Evolutionary conservation across 2,329 filamentous ascomycete species (phyloP), one percentile per base, ranked within the genome.

Genomic region (Cordyceps militaris): DNA sequence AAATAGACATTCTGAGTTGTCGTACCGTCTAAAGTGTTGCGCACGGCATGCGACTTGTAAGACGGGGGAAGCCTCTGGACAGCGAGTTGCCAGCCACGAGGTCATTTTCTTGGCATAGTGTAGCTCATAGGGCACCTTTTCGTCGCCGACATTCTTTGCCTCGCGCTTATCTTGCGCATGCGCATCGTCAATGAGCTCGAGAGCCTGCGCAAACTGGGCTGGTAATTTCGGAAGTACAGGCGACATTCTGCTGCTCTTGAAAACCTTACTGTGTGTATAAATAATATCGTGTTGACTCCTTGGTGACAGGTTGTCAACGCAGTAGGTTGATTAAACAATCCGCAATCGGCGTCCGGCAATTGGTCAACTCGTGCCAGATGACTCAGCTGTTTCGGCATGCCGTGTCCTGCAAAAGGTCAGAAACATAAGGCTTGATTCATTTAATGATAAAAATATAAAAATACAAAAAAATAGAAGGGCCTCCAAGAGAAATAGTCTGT

Each of bases 21-120:
- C 54, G 50, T 63, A 80, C 73, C 89, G 85, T 55, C 86, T 82
- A 66, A 95, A 89, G 71, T 96, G 91, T 70, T 95, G 91, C 11
- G 89, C 90, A 63, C 89, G 85, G 63, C 91, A 87, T 19, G 91
- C 91, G 48, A 94, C 78, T 61, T 83, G 83, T 56, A 96, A 77
- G 24, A 82, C 72, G 1, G 86, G 84, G 2, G 86, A 84, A 1
- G 89, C 85, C 28, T 76, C 64, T 0, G 88, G 84, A 9, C 73
- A 72, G 61, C 85, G 82, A 16, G 79, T 73, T 9, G 76, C 68
- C 32, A 96, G 84, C 79, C 88, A 94, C 32, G 76, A 73, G 52
- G 87, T 90, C 87, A 92, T 92, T 71, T 90, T 85, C 52, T 80
- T 79, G 7, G 90, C 89, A 69, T 95, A 95, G 74, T 91, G 85